Conservation (phyloP, 2,329 filamentous ascomycete species). For the Coniochaeta sp. region DNA sequence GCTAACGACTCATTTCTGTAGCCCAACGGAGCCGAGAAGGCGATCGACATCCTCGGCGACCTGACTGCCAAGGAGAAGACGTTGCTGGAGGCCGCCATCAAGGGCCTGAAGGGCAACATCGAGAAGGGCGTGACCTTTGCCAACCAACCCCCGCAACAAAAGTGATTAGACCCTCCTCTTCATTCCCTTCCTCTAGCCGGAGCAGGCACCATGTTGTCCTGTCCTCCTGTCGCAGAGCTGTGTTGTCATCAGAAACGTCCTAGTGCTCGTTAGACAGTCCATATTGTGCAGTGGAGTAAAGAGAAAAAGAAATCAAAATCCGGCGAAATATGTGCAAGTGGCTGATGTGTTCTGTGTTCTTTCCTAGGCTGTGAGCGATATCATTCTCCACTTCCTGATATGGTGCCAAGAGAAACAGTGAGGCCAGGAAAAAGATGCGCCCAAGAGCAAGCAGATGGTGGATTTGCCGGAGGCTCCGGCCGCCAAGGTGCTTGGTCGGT, state of each 20-base stretch:
- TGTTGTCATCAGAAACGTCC: not conserved
- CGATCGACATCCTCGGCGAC: constrained; percentile 66
- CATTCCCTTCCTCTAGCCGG: constrained; percentile 9
- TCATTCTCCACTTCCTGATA: not conserved
- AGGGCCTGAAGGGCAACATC: constrained; percentile 87
- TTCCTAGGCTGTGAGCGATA: constrained; percentile 2
- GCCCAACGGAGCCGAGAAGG: constrained; percentile 81
- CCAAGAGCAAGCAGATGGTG: not conserved
- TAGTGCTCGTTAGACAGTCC: not conserved
- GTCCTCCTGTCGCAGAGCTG: not conserved
- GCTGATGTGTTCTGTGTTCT: constrained; percentile 3
- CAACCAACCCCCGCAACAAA: constrained; percentile 78
- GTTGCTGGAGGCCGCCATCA: constrained; percentile 67
- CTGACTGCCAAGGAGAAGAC: constrained; percentile 85
- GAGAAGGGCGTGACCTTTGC: constrained; percentile 87
- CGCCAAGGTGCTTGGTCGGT: not conserved
- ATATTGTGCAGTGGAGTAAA: not conserved
- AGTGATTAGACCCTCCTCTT: constrained; percentile 52
- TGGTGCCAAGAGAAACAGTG: not conserved
- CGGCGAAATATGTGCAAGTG: not conserved
- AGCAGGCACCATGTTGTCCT: constrained; percentile 4
- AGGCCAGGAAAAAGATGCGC: not conserved
- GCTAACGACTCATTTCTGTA: constrained; percentile 26
- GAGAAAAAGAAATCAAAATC: not conserved
- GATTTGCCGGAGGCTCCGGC: not conserved